Evolutionary conservation across 2,329 filamentous ascomycete species (phyloP).

Genomic region (Fusarium caatingaense): DNA sequence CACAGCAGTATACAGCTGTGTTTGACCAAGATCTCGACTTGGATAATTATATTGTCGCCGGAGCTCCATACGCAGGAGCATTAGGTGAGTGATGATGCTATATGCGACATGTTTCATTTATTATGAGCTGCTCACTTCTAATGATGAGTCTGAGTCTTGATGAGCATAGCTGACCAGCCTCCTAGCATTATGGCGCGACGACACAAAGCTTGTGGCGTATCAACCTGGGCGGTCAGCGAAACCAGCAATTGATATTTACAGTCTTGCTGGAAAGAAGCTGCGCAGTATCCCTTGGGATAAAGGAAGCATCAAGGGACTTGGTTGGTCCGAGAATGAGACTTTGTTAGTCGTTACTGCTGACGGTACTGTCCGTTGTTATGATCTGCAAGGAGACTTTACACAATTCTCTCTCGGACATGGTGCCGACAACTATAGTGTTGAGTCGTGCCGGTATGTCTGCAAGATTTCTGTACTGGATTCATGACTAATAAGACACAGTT

Average conservation of each 20-base stretch:
- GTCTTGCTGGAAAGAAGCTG: constrained; percentile 88
- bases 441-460: constrained; percentile 73
- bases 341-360: constrained; percentile 89
- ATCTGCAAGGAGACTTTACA: constrained; percentile 93
- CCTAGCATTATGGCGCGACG: constrained; percentile 87
- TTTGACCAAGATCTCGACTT: constrained; percentile 95
- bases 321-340: constrained; percentile 97
- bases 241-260: constrained; percentile 93
- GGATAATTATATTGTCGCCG: constrained; percentile 91
- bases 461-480: not conserved
- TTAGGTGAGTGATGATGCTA: constrained; percentile 72
- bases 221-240: constrained; percentile 77
- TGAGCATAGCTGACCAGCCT: constrained; percentile 18
- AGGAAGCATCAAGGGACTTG: constrained; percentile 85
- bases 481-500: constrained; percentile 56
- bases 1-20: constrained; percentile 89
- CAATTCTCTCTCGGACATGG: constrained; percentile 93
- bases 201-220: constrained; percentile 83
- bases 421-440: constrained; percentile 87
- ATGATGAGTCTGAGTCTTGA: constrained; percentile 13
- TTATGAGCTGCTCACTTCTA: constrained; percentile 9
- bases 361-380: constrained; percentile 90
- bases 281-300: constrained; percentile 92
- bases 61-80: constrained; percentile 92
- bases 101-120: not conserved